Conservation (phyloP, 108 stramenopile genomes). For the Nitzschia sp. region DNA sequence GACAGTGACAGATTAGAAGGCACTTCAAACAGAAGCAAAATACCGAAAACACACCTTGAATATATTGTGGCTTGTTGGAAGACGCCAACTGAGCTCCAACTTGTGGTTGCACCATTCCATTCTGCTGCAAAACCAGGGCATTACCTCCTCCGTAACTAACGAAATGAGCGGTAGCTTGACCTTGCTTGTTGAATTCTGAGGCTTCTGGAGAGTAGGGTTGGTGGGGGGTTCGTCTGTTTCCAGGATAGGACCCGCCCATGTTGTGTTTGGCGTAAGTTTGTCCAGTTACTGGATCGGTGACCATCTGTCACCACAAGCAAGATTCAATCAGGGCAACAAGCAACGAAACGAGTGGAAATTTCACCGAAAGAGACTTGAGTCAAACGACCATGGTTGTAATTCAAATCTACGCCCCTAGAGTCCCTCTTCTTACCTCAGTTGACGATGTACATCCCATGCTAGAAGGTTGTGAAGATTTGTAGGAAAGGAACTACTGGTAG, state of each 20-base stretch:
- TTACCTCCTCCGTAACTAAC: constrained; percentile 83
- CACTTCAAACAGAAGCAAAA: not conserved
- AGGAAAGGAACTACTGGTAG: too few relatives aligned
- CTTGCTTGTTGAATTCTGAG: constrained; percentile 50
- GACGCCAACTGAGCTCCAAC: constrained; percentile 3
- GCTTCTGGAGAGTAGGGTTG: constrained; percentile 59
- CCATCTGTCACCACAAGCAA: constrained; percentile 4
- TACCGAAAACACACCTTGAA: constrained; percentile 26
- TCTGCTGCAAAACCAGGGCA: constrained; percentile 68
- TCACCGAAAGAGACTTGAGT: too few relatives aligned
- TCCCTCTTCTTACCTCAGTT: constrained; percentile 25
- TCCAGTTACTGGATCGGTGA: constrained; percentile 40
- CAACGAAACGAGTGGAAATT: too few relatives aligned
- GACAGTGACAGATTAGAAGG: too few relatives aligned
- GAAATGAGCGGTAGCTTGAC: constrained; percentile 74
- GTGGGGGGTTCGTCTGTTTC: constrained; percentile 55
- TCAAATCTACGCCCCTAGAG: too few relatives aligned
- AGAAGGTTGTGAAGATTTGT: not conserved
- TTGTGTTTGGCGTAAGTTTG: constrained; percentile 28
- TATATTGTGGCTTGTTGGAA: constrained; percentile 21
- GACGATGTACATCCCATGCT: constrained; percentile 26
- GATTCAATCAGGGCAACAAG: too few relatives aligned
- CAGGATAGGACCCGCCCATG: constrained; percentile 55
- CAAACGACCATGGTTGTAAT: too few relatives aligned
- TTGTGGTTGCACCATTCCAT: constrained; percentile 38